Evolutionary conservation across 164 flowering plant species (phyloP).

Genomic region (Brasenia schreberi): DNA sequence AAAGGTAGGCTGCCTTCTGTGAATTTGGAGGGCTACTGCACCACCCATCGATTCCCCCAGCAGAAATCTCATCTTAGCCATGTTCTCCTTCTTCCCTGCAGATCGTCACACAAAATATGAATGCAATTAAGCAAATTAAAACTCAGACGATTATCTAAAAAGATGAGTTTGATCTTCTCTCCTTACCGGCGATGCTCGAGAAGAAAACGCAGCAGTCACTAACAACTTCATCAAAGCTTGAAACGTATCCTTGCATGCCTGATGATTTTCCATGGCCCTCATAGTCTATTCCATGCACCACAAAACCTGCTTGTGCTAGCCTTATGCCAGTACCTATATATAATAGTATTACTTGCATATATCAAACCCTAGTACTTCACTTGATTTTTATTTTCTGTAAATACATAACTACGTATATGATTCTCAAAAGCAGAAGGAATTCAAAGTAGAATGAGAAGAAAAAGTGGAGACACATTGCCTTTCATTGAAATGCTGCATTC

Average conservation of each 20-base stretch:
- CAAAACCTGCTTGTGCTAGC: constrained; percentile 66
- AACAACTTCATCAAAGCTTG: constrained; percentile 47
- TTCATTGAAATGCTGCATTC: constrained; percentile 77
- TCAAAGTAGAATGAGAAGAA: background rate
- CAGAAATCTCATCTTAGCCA: constrained; percentile 41
- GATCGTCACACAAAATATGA: background rate
- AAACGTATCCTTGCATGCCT: constrained; percentile 45
- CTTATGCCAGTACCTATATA: constrained; percentile 51
- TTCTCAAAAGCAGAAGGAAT: no score
- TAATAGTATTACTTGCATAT: no score
- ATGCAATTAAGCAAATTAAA: background rate
- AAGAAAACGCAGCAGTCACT: constrained; percentile 49
- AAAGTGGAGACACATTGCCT: constrained; percentile 24
- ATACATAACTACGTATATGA: no score
- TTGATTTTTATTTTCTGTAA: no score
- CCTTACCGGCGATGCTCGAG: constrained; percentile 16
- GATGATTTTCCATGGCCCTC: constrained; percentile 87
- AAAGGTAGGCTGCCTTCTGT: constrained; percentile 45
- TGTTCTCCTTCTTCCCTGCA: constrained; percentile 48
- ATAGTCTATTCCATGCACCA: constrained; percentile 68
- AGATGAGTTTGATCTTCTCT: background rate
- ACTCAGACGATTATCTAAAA: background rate
- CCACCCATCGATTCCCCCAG: constrained; percentile 98
- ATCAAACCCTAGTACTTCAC: background rate
- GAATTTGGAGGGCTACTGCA: constrained; percentile 54